These are phyloP conservation scores for Saccharomyces mikatae DNA, from an alignment of 805 yeast genomes.

Conservation along the genomic window DNA sequence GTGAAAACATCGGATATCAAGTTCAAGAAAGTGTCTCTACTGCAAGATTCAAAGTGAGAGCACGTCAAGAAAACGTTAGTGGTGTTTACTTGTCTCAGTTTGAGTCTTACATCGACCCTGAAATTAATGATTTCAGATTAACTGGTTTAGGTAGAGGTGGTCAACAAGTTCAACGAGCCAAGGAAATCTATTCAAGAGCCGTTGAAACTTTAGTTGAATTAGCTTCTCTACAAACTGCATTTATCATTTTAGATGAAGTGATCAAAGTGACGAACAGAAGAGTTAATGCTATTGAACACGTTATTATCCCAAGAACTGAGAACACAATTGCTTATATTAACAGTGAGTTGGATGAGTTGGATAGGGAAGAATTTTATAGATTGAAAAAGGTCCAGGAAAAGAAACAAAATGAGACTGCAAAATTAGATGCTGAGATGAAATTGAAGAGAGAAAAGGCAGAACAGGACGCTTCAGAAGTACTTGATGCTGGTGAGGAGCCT, in stretches of 20 bases:
- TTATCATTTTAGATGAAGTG: slow-evolving; percentile 92
- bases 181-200: slow-evolving; percentile 84
- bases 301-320: slow-evolving; percentile 94
- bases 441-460: slow-evolving; percentile 15
- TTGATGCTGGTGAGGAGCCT: slow-evolving; percentile 13
- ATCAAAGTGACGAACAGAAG: slow-evolving; percentile 96
- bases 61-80: slow-evolving; percentile 91
- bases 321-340: slow-evolving; percentile 88
- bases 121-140: slow-evolving; percentile 86
- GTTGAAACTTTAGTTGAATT: slow-evolving; percentile 95
- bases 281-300: slow-evolving; percentile 98
- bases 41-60: slow-evolving; percentile 84
- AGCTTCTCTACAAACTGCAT: slow-evolving; percentile 94
- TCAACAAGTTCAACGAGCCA: slow-evolving; percentile 93
- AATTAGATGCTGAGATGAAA: slow-evolving; percentile 46
- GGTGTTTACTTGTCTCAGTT: slow-evolving; percentile 94
- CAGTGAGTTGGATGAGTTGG: slow-evolving; percentile 93
- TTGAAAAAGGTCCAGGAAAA: slow-evolving; percentile 93
- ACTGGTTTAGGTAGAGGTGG: slow-evolving; percentile 98
- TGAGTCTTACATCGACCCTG: slow-evolving; percentile 74
- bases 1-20: slow-evolving; percentile 90
- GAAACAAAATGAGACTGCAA: slow-evolving; percentile 74
- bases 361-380: slow-evolving; percentile 95
- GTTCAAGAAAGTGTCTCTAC: slow-evolving; percentile 88
- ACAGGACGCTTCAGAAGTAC: slow-evolving; percentile 22